Evolutionary conservation across 352 stramenopile genomes (phyloP).

Genomic region (Aphanomyces astaci): DNA sequence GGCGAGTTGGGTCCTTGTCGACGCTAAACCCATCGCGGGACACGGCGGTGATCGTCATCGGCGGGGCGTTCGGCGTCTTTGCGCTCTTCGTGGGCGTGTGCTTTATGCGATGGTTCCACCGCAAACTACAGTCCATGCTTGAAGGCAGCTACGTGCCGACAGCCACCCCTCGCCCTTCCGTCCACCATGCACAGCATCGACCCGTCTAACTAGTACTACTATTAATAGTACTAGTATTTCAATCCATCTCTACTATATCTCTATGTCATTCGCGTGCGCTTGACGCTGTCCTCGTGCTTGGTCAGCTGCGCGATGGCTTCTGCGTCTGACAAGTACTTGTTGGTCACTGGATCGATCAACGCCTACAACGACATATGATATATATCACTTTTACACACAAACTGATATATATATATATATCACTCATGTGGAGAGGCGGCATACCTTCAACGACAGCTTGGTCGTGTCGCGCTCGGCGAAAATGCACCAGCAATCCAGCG

Average conservation of each 20-base stretch:
- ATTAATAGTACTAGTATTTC: no score
- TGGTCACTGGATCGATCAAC: constrained; percentile 8
- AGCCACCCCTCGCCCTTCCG: background rate
- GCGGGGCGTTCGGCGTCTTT: constrained; percentile 10
- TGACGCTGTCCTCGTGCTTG: constrained; percentile 5
- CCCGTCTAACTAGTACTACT: no score
- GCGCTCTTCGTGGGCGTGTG: constrained; percentile 19
- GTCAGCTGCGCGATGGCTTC: background rate
- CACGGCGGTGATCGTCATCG: background rate
- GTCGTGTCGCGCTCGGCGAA: constrained; percentile 62
- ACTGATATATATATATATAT: no score
- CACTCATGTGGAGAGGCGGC: constrained; percentile 23
- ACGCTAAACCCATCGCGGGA: background rate
- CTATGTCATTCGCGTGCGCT: background rate
- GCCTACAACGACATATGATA: background rate
- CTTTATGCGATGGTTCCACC: constrained; percentile 21
- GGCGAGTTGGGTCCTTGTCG: background rate
- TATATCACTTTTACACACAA: no score
- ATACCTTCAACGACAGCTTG: constrained; percentile 74
- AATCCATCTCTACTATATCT: background rate
- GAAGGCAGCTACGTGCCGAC: background rate
- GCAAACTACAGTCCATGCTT: constrained; percentile 12
- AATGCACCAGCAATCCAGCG: constrained; percentile 67
- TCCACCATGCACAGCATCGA: no score
- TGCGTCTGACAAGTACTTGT: background rate